Evolutionary conservation across 1,284 basidiomycete genomes (phyloP), one percentile per base, ranked within the genome.

Genomic region (Rhodotorula sp.): DNA sequence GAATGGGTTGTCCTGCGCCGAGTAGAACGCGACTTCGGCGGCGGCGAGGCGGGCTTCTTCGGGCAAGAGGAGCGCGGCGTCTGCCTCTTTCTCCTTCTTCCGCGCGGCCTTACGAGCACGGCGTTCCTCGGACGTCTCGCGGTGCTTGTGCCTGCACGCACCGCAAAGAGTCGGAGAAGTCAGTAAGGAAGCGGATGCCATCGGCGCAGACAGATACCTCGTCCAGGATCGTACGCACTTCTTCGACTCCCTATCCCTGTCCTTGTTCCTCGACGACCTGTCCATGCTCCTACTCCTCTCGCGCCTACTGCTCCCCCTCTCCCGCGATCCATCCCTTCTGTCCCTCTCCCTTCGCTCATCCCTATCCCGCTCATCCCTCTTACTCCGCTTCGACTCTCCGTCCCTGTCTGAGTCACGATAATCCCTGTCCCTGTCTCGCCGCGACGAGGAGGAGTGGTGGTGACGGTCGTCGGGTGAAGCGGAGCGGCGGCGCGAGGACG

Each of bases 1-100:
- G 84, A 99, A 99, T 0, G 95, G 95, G 79, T 99, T 99, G 83
- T 94, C 91, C 11, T 88, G 89, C 51, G 92, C 91, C 76, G 92
- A 94, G 83, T 98, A 98, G 78, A 87, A 88, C 39, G 73, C 52
- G 87, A 91, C 79, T 86, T 90, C 76, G 36, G 76, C 76, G 15
- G 74, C 76, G 17, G 74, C 74, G 44, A 66, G 73, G n/a, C 76
- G 74, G 6, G 81, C 92, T 85, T 76, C 91, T 57, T 67, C 68
- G 3, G 71, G 71, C 20, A 74, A 59, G 30, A 74, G 58, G 39
- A 69, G 65, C 44, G 64, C 49, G 10, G 64, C 49, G 27, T 64
- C 53, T 49, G 70, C 76, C 15, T 73, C 75, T 19, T 70, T 68
- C 24, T 68, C 64, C n/a, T 69, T 69, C 46, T 73, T 73, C 44